Evolutionary conservation across 2,329 filamentous ascomycete genomes (phyloP).

Genomic region (Sporothrix pseudoabietina): DNA sequence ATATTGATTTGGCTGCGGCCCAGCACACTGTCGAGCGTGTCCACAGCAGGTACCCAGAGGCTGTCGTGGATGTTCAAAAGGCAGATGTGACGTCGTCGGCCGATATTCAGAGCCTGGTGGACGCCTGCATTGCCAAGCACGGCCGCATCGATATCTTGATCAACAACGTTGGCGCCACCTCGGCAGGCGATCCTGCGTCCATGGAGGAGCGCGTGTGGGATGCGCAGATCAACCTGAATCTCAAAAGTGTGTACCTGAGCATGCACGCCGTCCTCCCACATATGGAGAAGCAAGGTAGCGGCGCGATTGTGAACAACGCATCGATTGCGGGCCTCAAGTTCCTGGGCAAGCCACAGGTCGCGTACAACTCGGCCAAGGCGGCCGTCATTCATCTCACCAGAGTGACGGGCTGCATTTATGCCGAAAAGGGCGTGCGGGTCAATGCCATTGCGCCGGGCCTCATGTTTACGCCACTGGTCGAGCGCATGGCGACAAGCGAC

Average conservation of each 20-base stretch:
- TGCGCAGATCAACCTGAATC: conserved; percentile 49
- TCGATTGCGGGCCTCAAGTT: conserved; percentile 50
- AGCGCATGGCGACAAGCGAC: conserved; percentile 46
- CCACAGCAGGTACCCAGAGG: conserved; percentile 38
- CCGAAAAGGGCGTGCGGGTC: conserved; percentile 73
- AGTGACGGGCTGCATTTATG: conserved; percentile 59
- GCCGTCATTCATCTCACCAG: conserved; percentile 61
- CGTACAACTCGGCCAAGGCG: conserved; percentile 72
- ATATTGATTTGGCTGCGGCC: conserved; percentile 43
- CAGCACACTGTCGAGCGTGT: conserved; percentile 39
- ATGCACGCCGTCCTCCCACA: conserved; percentile 50
- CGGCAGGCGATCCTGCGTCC: conserved; percentile 43
- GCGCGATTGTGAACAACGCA: conserved; percentile 44
- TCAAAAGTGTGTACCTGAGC: conserved; percentile 52
- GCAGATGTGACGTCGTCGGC: conserved; percentile 55
- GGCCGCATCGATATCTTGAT: conserved; percentile 64
- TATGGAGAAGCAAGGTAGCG: conserved; percentile 47
- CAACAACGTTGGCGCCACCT: conserved; percentile 65
- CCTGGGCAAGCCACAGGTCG: conserved; percentile 63
- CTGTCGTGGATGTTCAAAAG: conserved; percentile 37
- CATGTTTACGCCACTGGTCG: conserved; percentile 59
- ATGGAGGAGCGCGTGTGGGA: conserved; percentile 50
- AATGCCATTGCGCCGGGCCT: conserved; percentile 75
- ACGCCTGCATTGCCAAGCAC: conserved; percentile 50
- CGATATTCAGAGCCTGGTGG: conserved; percentile 52